A percentile compares a stretch with the other conserved stretches of the same genome.
phyloP scores from a whole-genome alignment of 768 basidiomycete genomes.

The Pleurotus cornucopiae region DNA sequence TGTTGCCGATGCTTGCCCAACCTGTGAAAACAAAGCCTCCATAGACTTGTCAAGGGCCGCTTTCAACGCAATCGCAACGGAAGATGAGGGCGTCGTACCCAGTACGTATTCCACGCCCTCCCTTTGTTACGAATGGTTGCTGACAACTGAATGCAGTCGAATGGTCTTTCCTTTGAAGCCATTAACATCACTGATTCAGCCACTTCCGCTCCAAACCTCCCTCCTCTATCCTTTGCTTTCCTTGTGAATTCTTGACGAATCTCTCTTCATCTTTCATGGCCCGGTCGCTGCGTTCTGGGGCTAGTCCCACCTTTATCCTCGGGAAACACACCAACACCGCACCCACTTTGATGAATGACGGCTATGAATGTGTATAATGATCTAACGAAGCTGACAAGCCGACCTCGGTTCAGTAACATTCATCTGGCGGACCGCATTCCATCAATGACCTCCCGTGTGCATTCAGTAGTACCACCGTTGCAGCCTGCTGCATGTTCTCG shows the following conservation, averaged over 20 bases:
- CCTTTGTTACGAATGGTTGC: too few species aligned
- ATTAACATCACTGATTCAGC: too few species aligned
- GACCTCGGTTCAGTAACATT: background rate
- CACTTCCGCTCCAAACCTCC: conserved; percentile 10
- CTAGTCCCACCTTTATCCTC: background rate
- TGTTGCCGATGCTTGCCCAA: conserved; percentile 81
- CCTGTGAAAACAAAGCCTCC: conserved; percentile 59
- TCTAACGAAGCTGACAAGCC: background rate
- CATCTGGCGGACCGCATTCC: conserved; percentile 4
- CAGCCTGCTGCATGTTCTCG: conserved; percentile 4
- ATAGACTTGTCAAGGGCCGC: conserved; percentile 73
- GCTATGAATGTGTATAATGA: conserved; percentile 3
- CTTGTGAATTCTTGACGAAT: conserved; percentile 7
- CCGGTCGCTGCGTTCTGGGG: background rate
- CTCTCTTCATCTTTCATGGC: conserved; percentile 8
- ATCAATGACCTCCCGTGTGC: background rate
- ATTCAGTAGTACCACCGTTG: conserved; percentile 6
- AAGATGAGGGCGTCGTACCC: conserved; percentile 47
- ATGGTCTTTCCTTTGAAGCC: conserved; percentile 28
- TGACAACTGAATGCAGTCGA: conserved; percentile 21
- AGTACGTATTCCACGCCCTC: conserved; percentile 36
- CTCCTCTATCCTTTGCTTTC: conserved; percentile 39
- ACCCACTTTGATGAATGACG: background rate
- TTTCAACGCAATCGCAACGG: conserved; percentile 53
- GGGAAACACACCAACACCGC: background rate